Conservation (phyloP, 2,329 filamentous ascomycete species). For the Ophiognomonia clavigignenti-juglandacearum region DNA sequence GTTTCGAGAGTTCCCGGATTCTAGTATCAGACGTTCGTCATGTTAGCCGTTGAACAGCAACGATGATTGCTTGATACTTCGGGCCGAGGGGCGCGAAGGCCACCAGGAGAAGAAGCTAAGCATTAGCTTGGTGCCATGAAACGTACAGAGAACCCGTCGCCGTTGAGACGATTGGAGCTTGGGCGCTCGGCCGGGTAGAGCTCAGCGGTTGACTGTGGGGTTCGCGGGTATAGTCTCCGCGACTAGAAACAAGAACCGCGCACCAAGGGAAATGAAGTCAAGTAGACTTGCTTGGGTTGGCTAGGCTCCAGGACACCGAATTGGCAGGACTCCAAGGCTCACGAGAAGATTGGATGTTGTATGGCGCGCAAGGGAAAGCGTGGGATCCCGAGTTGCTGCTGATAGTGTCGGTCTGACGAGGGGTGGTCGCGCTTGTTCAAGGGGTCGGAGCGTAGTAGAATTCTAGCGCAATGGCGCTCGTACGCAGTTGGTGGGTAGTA, state of each 20-base stretch:
- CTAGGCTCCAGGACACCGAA: too few relatives aligned
- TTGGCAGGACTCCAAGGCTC: too few relatives aligned
- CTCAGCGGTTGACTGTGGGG: not conserved
- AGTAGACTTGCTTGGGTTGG: too few relatives aligned
- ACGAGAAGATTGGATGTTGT: too few relatives aligned
- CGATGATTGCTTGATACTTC: not conserved
- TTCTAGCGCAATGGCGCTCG: not conserved
- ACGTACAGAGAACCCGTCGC: slow-evolving; percentile 13
- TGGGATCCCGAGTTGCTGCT: not conserved
- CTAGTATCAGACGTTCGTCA: not conserved
- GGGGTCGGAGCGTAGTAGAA: slow-evolving; percentile 7
- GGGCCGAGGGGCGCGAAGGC: not conserved
- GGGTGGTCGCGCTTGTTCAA: slow-evolving; percentile 11
- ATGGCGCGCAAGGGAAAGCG: too few relatives aligned
- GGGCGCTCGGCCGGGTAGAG: slow-evolving; percentile 5
- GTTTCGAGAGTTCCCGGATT: not conserved
- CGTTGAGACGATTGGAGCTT: slow-evolving; percentile 8
- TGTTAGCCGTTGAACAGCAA: slow-evolving; percentile 9
- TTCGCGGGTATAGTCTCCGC: not conserved
- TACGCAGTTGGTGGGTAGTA: too few relatives aligned
- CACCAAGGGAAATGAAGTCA: too few relatives aligned
- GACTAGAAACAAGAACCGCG: not conserved
- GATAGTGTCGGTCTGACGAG: slow-evolving; percentile 4
- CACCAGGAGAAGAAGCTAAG: slow-evolving; percentile 5
- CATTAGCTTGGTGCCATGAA: slow-evolving; percentile 9